Evolutionary conservation across 768 basidiomycete species (phyloP).

Genomic region (Boletus patriciae): DNA sequence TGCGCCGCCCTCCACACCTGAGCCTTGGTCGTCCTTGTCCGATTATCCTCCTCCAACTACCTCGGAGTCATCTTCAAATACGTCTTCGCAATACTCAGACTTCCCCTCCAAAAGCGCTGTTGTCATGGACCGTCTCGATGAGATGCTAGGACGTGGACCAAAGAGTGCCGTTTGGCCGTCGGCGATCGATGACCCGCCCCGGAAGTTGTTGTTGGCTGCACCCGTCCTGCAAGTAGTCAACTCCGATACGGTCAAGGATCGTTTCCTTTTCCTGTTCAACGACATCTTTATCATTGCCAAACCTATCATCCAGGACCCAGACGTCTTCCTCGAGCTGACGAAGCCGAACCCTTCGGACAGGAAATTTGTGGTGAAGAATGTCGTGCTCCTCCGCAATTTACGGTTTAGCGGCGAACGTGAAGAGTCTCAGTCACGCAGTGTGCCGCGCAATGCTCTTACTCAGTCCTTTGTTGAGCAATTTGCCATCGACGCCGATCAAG

Average conservation of each 20-base stretch:
- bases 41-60: conserved; percentile 69
- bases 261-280: conserved; percentile 95
- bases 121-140: conserved; percentile 69
- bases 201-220: conserved; percentile 80
- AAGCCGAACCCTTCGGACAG: conserved; percentile 63
- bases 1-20: conserved; percentile 65
- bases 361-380: conserved; percentile 86
- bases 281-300: conserved; percentile 94
- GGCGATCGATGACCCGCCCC: conserved; percentile 79
- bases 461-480: conserved; percentile 79
- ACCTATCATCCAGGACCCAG: conserved; percentile 72
- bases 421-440: conserved; percentile 50
- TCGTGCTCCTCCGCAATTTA: conserved; percentile 73
- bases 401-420: conserved; percentile 70
- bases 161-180: conserved; percentile 60
- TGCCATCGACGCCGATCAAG: conserved; percentile 73
- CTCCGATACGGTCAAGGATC: conserved; percentile 90
- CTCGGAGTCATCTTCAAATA: conserved; percentile 74
- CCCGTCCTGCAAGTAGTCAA: conserved; percentile 94
- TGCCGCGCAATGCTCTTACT: conserved; percentile 61
- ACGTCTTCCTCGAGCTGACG: conserved; percentile 56
- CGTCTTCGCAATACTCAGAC: conserved; percentile 65
- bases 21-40: conserved; percentile 75
- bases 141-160: conserved; percentile 61
- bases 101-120: conserved; percentile 46